Evolutionary conservation across 2,329 filamentous ascomycete genomes (phyloP).

Genomic region (Phoma sp.): DNA sequence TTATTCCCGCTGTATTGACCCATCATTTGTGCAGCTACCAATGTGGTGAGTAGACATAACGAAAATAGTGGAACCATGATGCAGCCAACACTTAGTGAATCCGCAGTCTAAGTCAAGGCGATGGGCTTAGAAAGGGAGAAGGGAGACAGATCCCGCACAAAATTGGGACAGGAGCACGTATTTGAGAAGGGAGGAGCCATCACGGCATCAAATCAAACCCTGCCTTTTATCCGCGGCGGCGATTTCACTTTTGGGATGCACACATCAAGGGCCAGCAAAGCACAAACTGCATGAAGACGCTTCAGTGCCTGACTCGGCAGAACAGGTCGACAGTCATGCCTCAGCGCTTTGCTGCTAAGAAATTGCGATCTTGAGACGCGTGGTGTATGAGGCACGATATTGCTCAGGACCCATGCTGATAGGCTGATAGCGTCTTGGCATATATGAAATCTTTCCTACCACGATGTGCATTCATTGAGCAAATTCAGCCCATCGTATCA

Average conservation of each 20-base stretch:
- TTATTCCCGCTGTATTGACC: conserved; percentile 29
- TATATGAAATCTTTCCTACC: too few relatives aligned
- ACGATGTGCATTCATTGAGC: too few relatives aligned
- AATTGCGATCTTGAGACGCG: conserved; percentile 25
- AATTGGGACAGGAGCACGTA: conserved; percentile 35
- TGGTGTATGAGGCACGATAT: conserved; percentile 22
- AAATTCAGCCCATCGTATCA: too few relatives aligned
- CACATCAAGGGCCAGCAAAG: too few relatives aligned
- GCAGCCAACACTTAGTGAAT: background rate
- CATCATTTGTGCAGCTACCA: conserved; percentile 39
- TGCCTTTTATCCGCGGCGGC: conserved; percentile 6
- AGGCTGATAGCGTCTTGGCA: conserved; percentile 1
- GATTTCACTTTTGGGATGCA: background rate
- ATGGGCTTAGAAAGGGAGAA: conserved; percentile 8
- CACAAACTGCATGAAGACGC: too few relatives aligned
- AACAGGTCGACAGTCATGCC: background rate
- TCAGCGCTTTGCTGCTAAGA: background rate
- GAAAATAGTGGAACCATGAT: conserved; percentile 27
- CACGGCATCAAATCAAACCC: conserved; percentile 15
- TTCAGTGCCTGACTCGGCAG: background rate
- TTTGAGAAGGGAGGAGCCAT: conserved; percentile 30
- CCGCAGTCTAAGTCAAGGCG: too few relatives aligned
- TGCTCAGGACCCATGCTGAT: background rate
- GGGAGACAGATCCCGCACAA: conserved; percentile 30
- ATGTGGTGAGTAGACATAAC: conserved; percentile 27